A percentile compares a stretch with the other conserved stretches of the same genome.
Evolutionary conservation across 2,329 filamentous ascomycete genomes (phyloP).

Genomic region (Penicillium sp.): DNA sequence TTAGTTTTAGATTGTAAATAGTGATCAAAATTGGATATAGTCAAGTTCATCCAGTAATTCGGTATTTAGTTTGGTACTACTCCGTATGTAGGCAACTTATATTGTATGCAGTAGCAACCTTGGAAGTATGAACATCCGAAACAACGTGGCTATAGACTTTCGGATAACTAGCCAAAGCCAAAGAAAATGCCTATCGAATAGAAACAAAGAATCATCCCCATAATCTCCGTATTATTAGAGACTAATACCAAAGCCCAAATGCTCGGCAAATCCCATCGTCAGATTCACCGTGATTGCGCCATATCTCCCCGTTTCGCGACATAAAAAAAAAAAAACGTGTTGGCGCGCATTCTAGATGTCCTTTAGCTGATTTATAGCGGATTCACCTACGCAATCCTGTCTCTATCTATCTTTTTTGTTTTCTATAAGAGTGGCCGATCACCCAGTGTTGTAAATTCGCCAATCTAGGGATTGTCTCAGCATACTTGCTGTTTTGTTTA

Average conservation of each 20-base stretch:
- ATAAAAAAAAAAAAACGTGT: neutral
- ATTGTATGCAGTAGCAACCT: too few species aligned
- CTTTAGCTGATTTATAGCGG: neutral
- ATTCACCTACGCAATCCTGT: slow-evolving; percentile 10
- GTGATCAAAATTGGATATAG: neutral
- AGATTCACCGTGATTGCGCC: slow-evolving; percentile 26
- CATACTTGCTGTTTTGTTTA: neutral
- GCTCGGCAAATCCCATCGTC: slow-evolving; percentile 8
- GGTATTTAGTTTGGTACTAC: too few species aligned
- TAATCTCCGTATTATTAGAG: neutral
- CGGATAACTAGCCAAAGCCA: neutral
- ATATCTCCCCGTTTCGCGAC: slow-evolving; percentile 25
- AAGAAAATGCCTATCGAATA: neutral
- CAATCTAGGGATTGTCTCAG: neutral
- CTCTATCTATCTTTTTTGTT: neutral
- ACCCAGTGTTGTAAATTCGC: neutral
- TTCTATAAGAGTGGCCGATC: slow-evolving; percentile 1
- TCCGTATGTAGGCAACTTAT: too few species aligned
- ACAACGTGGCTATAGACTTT: neutral
- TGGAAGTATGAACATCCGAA: neutral
- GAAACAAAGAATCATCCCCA: neutral
- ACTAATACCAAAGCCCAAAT: neutral
- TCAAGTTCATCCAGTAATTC: neutral
- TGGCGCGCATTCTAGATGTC: slow-evolving; percentile 2
- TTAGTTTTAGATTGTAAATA: neutral